Percentiles rank a stretch among this genome's conserved stretches.
Evolutionary conservation across 192 early-diverging fungal species (phyloP).

Genomic region (Rhizoclosmatium globosum): DNA sequence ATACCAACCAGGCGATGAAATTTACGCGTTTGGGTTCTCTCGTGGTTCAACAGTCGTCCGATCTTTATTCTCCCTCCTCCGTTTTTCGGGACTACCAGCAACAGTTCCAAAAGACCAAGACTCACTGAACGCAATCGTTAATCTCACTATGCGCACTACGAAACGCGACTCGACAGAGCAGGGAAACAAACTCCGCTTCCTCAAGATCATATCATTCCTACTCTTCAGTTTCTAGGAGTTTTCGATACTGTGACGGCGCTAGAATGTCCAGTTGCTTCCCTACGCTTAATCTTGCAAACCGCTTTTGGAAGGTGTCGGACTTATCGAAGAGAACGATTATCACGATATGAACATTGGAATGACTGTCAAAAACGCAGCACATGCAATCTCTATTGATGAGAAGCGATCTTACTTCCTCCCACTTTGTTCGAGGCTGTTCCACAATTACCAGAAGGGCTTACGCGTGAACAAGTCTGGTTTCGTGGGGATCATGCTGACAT

Average conservation of each 20-base stretch:
- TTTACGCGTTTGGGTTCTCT: conserved; percentile 37
- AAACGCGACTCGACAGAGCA: not conserved
- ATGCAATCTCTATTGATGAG: conserved; percentile 35
- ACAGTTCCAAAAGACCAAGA: not conserved
- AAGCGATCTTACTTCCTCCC: conserved; percentile 14
- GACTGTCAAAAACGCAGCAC: conserved; percentile 17
- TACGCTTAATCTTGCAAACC: not conserved
- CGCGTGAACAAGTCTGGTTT: conserved; percentile 38
- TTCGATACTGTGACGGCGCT: conserved; percentile 34
- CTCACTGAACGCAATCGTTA: not conserved
- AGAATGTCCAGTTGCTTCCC: conserved; percentile 16
- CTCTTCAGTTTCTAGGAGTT: conserved; percentile 30
- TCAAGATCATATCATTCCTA: conserved; percentile 15
- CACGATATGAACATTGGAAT: conserved; percentile 24
- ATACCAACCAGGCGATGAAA: conserved; percentile 34
- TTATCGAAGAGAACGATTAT: conserved; percentile 31
- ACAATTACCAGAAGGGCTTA: not conserved
- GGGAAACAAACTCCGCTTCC: not conserved
- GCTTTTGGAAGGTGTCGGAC: not conserved
- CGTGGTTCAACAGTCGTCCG: conserved; percentile 38
- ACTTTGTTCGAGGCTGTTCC: conserved; percentile 16
- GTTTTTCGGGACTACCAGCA: conserved; percentile 5
- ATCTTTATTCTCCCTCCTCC: conserved; percentile 38
- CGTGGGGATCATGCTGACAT: conserved; percentile 33
- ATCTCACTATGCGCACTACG: conserved; percentile 19